Conservation (phyloP, 805 yeast genomes). For the Cyberlindnera mrakii region DNA sequence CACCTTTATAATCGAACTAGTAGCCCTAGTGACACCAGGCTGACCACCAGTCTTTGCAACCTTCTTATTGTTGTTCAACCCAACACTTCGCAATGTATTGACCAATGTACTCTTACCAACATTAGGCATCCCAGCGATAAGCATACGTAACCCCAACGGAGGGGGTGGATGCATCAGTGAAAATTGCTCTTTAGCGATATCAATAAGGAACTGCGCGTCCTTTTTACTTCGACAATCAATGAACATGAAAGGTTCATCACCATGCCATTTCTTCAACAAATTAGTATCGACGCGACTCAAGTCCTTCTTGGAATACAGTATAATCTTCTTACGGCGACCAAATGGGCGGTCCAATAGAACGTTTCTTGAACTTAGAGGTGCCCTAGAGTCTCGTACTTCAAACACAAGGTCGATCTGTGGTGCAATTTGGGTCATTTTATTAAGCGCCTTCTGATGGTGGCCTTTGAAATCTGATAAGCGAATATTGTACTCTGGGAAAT, state of each 20-base stretch:
- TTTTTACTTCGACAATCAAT: slow-evolving; percentile 50
- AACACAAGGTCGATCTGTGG: slow-evolving; percentile 78
- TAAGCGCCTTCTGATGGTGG: slow-evolving; percentile 78
- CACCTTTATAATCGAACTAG: slow-evolving; percentile 70
- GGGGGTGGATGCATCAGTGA: slow-evolving; percentile 56
- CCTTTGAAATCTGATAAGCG: slow-evolving; percentile 80
- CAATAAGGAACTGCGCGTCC: slow-evolving; percentile 47
- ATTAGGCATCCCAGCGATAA: slow-evolving; percentile 93
- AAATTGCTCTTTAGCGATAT: slow-evolving; percentile 40
- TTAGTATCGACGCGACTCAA: slow-evolving; percentile 39
- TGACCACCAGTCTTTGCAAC: slow-evolving; percentile 82
- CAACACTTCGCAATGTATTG: slow-evolving; percentile 53
- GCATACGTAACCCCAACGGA: slow-evolving; percentile 71
- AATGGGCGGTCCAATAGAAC: slow-evolving; percentile 66
- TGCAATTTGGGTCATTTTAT: slow-evolving; percentile 56
- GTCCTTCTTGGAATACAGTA: slow-evolving; percentile 77
- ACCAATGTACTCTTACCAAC: slow-evolving; percentile 93
- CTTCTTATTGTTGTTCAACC: slow-evolving; percentile 35
- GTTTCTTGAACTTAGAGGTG: slow-evolving; percentile 81
- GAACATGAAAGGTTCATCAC: slow-evolving; percentile 39
- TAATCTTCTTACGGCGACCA: slow-evolving; percentile 45
- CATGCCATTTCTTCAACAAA: slow-evolving; percentile 45
- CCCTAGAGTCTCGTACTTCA: slow-evolving; percentile 85
- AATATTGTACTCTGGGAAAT: slow-evolving; percentile 71
- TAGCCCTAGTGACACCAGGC: slow-evolving; percentile 84